Conservation (phyloP, 2,329 filamentous ascomycete genomes). For the Calonectria montana region DNA sequence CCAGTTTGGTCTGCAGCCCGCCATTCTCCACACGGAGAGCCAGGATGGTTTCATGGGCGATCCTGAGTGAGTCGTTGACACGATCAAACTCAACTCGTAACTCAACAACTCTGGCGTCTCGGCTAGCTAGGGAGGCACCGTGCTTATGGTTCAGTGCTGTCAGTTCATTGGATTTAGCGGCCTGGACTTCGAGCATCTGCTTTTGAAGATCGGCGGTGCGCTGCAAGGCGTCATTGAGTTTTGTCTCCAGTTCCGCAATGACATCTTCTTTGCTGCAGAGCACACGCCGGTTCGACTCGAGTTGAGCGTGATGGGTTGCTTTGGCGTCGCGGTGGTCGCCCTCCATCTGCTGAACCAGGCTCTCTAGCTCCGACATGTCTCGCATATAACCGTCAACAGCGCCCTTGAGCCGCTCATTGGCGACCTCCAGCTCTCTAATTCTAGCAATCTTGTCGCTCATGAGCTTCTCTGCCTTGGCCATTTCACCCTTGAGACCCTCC, state of each 20-base stretch:
- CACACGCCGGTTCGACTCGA: slow-evolving; percentile 48
- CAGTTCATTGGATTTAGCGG: slow-evolving; percentile 48
- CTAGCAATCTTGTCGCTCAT: slow-evolving; percentile 52
- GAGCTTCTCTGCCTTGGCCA: slow-evolving; percentile 47
- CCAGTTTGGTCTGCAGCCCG: slow-evolving; percentile 49
- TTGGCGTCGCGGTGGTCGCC: slow-evolving; percentile 44
- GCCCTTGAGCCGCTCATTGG: slow-evolving; percentile 61
- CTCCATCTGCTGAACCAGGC: slow-evolving; percentile 62
- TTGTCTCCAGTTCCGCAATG: slow-evolving; percentile 56
- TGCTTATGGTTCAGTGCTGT: slow-evolving; percentile 53
- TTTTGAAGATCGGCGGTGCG: slow-evolving; percentile 52
- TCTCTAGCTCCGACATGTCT: slow-evolving; percentile 66
- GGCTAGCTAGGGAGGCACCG: slow-evolving; percentile 60
- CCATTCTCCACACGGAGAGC: slow-evolving; percentile 60
- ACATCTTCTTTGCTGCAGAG: slow-evolving; percentile 51
- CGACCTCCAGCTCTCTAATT: slow-evolving; percentile 61
- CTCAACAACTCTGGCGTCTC: slow-evolving; percentile 63
- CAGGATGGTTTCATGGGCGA: slow-evolving; percentile 59
- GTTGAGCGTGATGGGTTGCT: slow-evolving; percentile 47
- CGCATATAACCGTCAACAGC: slow-evolving; percentile 64
- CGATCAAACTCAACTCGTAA: slow-evolving; percentile 61
- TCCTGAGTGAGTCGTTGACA: slow-evolving; percentile 57
- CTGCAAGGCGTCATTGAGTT: slow-evolving; percentile 55
- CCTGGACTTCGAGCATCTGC: slow-evolving; percentile 53
- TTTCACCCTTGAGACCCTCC: slow-evolving; percentile 58